Percentiles rank a stretch among this genome's conserved stretches.
phyloP scores from a whole-genome alignment of 306 rosid species.

The Canavalia ensiformis region DNA sequence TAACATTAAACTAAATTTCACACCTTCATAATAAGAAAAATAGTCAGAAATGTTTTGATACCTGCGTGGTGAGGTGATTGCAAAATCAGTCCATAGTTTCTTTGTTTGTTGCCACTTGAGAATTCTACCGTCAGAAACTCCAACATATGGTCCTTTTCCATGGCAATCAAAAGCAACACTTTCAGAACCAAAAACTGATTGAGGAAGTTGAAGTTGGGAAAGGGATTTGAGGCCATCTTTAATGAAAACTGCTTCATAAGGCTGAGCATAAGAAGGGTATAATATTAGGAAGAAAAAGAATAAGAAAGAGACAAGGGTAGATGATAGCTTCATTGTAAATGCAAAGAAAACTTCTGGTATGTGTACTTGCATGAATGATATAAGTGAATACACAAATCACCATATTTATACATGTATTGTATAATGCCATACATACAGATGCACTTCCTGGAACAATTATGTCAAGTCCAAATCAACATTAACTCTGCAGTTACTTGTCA shows the following conservation, averaged over 20 bases:
- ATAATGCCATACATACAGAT: not conserved
- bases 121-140: slow-evolving; percentile 70
- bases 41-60: too few relatives aligned
- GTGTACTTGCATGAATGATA: not conserved
- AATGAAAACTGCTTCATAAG: not conserved
- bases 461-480: slow-evolving; percentile 3
- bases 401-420: not conserved
- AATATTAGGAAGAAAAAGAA: not conserved
- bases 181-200: slow-evolving; percentile 60
- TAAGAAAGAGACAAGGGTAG: not conserved
- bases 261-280: not conserved
- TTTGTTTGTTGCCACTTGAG: slow-evolving; percentile 60
- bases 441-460: not conserved
- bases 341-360: not conserved
- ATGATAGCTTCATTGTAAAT: not conserved
- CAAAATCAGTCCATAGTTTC: slow-evolving; percentile 59
- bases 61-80: slow-evolving; percentile 62
- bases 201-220: slow-evolving; percentile 46
- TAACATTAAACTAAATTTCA: too few relatives aligned
- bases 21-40: too few relatives aligned
- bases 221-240: slow-evolving; percentile 25
- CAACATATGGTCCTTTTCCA: slow-evolving; percentile 66
- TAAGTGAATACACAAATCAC: not conserved
- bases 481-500: not conserved
- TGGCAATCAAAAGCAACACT: slow-evolving; percentile 70